Conservation (phyloP, 1,284 basidiomycete genomes). For the Porodaedalea pini region DNA sequence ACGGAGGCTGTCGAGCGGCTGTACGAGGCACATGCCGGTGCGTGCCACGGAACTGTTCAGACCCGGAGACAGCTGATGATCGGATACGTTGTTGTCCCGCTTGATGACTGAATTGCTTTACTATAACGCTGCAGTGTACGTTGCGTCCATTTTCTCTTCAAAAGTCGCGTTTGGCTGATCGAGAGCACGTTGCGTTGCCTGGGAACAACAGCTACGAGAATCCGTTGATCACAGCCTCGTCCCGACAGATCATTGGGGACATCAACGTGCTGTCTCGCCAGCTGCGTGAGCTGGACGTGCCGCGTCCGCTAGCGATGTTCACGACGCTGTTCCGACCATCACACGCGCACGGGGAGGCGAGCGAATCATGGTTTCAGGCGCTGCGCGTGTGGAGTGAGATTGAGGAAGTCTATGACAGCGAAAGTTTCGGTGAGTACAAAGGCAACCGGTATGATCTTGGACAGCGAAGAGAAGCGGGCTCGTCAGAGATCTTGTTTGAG, state of each 20-base stretch:
- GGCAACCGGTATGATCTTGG: background rate
- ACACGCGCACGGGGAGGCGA: slow-evolving; percentile 35
- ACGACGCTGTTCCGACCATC: slow-evolving; percentile 49
- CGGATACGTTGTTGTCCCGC: slow-evolving; percentile 18
- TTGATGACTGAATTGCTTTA: background rate
- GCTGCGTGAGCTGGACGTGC: slow-evolving; percentile 57
- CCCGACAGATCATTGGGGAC: slow-evolving; percentile 64
- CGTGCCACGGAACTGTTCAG: slow-evolving; percentile 27
- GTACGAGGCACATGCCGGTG: slow-evolving; percentile 66
- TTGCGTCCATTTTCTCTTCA: background rate
- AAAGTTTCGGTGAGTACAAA: slow-evolving; percentile 64
- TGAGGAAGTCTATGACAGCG: slow-evolving; percentile 67
- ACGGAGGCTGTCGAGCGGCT: slow-evolving; percentile 53
- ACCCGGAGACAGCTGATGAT: background rate
- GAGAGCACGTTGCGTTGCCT: slow-evolving; percentile 1
- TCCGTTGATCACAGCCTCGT: slow-evolving; percentile 67
- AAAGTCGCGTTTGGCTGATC: slow-evolving; percentile 5
- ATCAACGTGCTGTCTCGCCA: slow-evolving; percentile 58
- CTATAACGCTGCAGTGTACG: slow-evolving; percentile 10
- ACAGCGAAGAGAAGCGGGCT: slow-evolving; percentile 5
- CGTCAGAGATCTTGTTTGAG: background rate
- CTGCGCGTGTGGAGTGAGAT: slow-evolving; percentile 69
- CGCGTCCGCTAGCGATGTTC: slow-evolving; percentile 57
- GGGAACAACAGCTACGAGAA: slow-evolving; percentile 60
- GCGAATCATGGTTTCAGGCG: slow-evolving; percentile 48